Evolutionary conservation across 352 stramenopile genomes (phyloP), one percentile per base, ranked within the genome.

Genomic region (Lagenidium sp.): DNA sequence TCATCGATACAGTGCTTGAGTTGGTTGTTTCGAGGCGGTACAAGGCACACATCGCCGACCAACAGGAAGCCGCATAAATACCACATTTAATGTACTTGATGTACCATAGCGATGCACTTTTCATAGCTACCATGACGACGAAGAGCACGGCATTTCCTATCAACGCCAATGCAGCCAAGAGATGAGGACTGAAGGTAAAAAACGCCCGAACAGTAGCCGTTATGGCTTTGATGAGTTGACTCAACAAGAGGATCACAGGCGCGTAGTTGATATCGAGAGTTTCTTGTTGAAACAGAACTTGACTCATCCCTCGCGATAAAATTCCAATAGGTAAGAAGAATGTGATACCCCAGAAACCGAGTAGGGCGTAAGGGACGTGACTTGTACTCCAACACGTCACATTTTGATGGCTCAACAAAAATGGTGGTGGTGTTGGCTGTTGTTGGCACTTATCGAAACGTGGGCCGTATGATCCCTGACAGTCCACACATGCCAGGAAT

Each of bases 261-360:
- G 71, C 70, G 21, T 78, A 84, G 42, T 81, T 79, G 49, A 82
- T 69, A 43, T 82, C 71, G 15, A 82, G 46, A 23, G 60, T 67
- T 36, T 82, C 71, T 24, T 70, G 60, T 30, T 74, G 65, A 30
- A 84, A 84, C 30, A 84, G 32, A 16, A 84, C 71, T 19, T 84
- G 67, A 34, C 60, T 80, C 71, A 84, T 82, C 18, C 70, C 70
- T 24, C 77, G 63, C 6, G 65, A 56, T 20, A 84, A 52, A 24
- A 84, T 36, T 2, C 68, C 71, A 12, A 84, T 72, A 1, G 65
- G 71, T 6, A 84, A 28, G 50, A 81, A 79, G 54, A 80, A 80
- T 4, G 65, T 67, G 15, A 77, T 56, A 0, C 68, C 68, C 63
- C 65, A 73, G n/a, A 82, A 36, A 1, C 68, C 71, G 3, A 84